These are phyloP conservation scores for Phialophora tarda DNA, from an alignment of 2,329 filamentous ascomycete genomes.

Conservation along the genomic window DNA sequence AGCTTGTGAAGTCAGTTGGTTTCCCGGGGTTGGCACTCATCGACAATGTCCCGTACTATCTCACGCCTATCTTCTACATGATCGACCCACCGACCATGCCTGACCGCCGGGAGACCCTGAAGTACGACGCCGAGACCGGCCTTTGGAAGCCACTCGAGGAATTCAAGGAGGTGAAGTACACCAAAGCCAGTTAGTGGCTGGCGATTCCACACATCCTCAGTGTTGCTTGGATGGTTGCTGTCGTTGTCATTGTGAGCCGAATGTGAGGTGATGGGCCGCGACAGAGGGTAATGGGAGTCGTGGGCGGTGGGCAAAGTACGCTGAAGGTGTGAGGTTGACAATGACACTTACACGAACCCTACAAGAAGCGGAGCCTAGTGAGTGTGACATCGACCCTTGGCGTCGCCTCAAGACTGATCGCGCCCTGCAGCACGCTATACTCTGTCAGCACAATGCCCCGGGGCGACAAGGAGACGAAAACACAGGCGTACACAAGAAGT, in stretches of 20 bases:
- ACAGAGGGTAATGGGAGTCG: background rate
- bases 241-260: slow-evolving; percentile 2
- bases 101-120: slow-evolving; percentile 28
- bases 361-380: slow-evolving; percentile 7
- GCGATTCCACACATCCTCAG: slow-evolving; percentile 28
- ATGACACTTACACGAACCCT: background rate
- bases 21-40: slow-evolving; percentile 31
- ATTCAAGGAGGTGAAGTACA: slow-evolving; percentile 29
- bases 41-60: slow-evolving; percentile 24
- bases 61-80: slow-evolving; percentile 32
- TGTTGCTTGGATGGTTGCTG: slow-evolving; percentile 17
- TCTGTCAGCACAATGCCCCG: slow-evolving; percentile 2
- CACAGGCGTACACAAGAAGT: background rate
- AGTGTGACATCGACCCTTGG: slow-evolving; percentile 16
- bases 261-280: slow-evolving; percentile 5
- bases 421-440: slow-evolving; percentile 11
- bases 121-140: slow-evolving; percentile 15
- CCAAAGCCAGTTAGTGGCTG: slow-evolving; percentile 29
- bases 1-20: slow-evolving; percentile 24
- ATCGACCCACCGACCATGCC: slow-evolving; percentile 36
- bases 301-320: background rate
- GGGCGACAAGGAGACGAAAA: background rate
- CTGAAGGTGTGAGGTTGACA: background rate
- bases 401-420: slow-evolving; percentile 6
- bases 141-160: slow-evolving; percentile 22